Conservation (phyloP, 129 eudicot genomes). For the Artemisia argyi region DNA sequence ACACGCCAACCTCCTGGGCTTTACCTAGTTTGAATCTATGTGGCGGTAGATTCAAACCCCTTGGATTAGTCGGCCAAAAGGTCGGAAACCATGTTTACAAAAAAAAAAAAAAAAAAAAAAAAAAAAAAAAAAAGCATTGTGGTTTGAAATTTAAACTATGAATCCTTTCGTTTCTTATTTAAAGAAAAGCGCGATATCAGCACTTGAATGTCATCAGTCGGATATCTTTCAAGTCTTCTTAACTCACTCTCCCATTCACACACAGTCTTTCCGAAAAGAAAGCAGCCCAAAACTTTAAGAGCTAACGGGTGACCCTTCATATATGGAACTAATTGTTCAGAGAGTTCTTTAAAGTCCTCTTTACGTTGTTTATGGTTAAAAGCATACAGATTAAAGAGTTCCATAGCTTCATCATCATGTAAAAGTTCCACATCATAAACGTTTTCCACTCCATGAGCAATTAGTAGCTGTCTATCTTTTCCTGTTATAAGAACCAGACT, state of each 20-base stretch:
- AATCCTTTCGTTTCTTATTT: constrained; percentile 15
- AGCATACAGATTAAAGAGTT: constrained; percentile 28
- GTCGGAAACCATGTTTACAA: too few species aligned
- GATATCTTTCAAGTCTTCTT: constrained; percentile 14
- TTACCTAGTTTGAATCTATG: too few species aligned
- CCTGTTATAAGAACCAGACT: too few species aligned
- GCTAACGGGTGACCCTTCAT: constrained; percentile 34
- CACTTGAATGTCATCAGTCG: constrained; percentile 10
- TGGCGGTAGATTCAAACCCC: too few species aligned
- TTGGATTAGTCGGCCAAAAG: too few species aligned
- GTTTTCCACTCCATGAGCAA: too few species aligned
- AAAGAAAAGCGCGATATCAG: constrained; percentile 26
- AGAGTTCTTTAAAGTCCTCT: constrained; percentile 12
- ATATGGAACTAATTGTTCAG: constrained; percentile 7
- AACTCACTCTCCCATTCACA: constrained; percentile 28
- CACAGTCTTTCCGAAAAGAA: constrained; percentile 20
- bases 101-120: too few species aligned
- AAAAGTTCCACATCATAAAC: background rate
- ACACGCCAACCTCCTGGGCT: too few species aligned
- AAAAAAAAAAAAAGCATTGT: too few species aligned
- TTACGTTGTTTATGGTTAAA: constrained; percentile 5
- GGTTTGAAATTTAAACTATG: background rate
- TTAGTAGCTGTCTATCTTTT: too few species aligned
- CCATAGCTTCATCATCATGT: constrained; percentile 15
- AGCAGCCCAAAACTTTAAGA: constrained; percentile 10